These are phyloP conservation scores for Taiozyma sp. DNA, from an alignment of 1,139 yeast genomes.

Conservation along the genomic window DNA sequence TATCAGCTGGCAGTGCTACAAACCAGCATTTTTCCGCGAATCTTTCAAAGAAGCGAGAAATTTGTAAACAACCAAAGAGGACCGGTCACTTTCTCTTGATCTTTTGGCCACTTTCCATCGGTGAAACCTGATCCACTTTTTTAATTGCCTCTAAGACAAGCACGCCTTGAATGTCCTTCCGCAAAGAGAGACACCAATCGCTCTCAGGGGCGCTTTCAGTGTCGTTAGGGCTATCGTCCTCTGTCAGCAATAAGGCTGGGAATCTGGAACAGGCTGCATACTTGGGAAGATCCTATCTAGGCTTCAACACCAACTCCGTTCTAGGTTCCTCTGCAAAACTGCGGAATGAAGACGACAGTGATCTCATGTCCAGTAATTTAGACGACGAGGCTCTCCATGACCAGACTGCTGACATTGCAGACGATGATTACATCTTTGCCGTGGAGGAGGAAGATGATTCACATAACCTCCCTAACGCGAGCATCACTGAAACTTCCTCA, in stretches of 20 bases:
- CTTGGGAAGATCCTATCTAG: constrained; percentile 32
- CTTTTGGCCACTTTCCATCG: no score
- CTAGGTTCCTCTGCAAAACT: background rate
- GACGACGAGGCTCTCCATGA: constrained; percentile 19
- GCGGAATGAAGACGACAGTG: background rate
- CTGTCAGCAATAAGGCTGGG: constrained; percentile 9
- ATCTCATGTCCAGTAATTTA: background rate
- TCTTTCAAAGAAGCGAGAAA: background rate
- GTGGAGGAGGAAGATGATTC: background rate
- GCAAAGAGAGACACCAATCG: constrained; percentile 16
- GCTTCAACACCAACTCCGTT: constrained; percentile 17
- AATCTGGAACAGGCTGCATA: constrained; percentile 15
- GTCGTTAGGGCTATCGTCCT: constrained; percentile 24
- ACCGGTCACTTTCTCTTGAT: background rate
- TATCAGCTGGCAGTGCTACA: background rate
- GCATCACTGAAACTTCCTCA: background rate
- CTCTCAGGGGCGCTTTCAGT: constrained; percentile 22
- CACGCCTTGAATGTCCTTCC: background rate
- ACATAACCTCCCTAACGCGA: background rate
- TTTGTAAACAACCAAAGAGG: no score
- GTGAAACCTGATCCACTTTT: no score
- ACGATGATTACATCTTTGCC: constrained; percentile 19
- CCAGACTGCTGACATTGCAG: constrained; percentile 31
- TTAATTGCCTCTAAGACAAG: no score
- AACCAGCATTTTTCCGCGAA: background rate